These are phyloP conservation scores for Flaveria floridana DNA, from an alignment of 140 eudicot species.

Conservation along the genomic window DNA sequence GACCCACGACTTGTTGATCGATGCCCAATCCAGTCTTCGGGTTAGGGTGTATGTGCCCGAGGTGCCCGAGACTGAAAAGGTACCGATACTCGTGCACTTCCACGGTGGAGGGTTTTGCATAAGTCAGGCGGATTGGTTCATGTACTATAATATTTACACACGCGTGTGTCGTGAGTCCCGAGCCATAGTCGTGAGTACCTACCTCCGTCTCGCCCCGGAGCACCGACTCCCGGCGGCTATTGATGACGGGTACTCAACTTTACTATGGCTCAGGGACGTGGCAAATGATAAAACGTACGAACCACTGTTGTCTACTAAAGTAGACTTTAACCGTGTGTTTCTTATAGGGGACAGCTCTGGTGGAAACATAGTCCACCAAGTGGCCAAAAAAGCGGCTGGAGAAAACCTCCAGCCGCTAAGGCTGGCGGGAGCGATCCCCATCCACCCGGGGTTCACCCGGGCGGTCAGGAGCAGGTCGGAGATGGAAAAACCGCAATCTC, in stretches of 20 bases:
- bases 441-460: conserved; percentile 68
- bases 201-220: conserved; percentile 71
- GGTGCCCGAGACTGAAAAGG: conserved; percentile 25
- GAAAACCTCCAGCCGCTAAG: conserved; percentile 46
- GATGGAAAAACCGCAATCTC: conserved; percentile 59
- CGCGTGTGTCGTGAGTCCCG: conserved; percentile 42
- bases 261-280: conserved; percentile 56
- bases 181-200: conserved; percentile 42
- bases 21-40: conserved; percentile 28
- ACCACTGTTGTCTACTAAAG: conserved; percentile 37
- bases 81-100: conserved; percentile 60
- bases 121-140: conserved; percentile 53
- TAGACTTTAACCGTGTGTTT: conserved; percentile 64
- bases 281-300: conserved; percentile 33
- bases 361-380: conserved; percentile 63
- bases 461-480: conserved; percentile 64
- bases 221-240: conserved; percentile 80
- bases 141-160: conserved; percentile 60
- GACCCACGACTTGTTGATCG: conserved; percentile 34
- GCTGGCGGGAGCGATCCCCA: conserved; percentile 58
- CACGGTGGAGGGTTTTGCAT: conserved; percentile 79
- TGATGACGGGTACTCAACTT: conserved; percentile 51
- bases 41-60: conserved; percentile 53
- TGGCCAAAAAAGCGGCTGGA: conserved; percentile 47
- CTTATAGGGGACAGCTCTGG: conserved; percentile 91